These are phyloP conservation scores for Fusarium solani-melongenae DNA, from an alignment of 2,329 filamentous ascomycete genomes.

Conservation along the genomic window DNA sequence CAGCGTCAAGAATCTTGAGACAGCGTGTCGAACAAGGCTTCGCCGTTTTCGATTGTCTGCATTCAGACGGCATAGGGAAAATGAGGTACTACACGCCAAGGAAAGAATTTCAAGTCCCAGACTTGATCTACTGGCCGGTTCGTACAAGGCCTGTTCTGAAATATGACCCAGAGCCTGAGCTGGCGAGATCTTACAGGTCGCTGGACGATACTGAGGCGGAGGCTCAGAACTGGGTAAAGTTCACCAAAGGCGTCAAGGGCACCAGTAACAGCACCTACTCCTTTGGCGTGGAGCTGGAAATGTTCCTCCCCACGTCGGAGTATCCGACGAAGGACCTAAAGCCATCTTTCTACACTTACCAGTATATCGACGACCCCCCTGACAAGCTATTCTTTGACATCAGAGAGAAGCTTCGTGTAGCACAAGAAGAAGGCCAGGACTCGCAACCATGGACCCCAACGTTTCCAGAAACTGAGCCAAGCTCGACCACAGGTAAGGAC, in stretches of 20 bases:
- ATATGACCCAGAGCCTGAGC: not conserved
- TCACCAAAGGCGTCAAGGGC: not conserved
- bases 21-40: not conserved
- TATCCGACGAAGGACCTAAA: not conserved
- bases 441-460: not conserved
- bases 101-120: not conserved
- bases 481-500: not conserved
- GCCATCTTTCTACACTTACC: not conserved
- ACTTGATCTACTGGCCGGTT: slow-evolving; percentile 12
- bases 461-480: not conserved
- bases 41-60: slow-evolving; percentile 4
- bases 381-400: not conserved
- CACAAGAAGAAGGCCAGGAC: not conserved
- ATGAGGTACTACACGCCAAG: not conserved
- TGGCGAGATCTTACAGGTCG: not conserved
- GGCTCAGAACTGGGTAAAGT: not conserved
- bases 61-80: not conserved
- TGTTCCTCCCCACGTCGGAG: slow-evolving; percentile 12
- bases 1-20: not conserved
- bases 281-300: slow-evolving; percentile 36
- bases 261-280: slow-evolving; percentile 16
- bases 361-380: not conserved
- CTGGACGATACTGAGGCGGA: not conserved
- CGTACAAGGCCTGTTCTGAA: not conserved
- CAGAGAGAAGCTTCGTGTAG: not conserved